Conservation (phyloP, 371 early-diverging fungal genomes). For the Apophysomyces variabilis region DNA sequence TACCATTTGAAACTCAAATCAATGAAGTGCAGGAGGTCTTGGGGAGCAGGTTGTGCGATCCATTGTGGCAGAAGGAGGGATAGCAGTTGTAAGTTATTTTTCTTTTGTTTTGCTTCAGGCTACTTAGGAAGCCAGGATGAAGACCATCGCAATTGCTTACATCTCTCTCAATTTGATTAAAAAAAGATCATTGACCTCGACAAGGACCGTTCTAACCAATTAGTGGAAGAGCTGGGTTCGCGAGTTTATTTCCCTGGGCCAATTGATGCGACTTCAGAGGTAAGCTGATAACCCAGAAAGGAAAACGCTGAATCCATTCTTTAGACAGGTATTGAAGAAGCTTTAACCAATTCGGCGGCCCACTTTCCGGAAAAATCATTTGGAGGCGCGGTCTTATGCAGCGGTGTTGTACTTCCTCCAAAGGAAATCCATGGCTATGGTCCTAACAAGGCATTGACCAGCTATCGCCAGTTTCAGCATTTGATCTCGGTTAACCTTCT, state of each 20-base stretch:
- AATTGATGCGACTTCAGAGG: conserved; percentile 56
- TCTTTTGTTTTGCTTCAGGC: too few relatives aligned
- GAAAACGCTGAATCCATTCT: background rate
- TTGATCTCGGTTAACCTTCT: conserved; percentile 57
- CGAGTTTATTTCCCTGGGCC: conserved; percentile 46
- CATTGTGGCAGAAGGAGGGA: conserved; percentile 27
- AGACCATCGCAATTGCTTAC: background rate
- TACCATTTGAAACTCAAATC: background rate
- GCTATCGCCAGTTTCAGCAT: conserved; percentile 52
- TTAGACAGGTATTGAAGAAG: conserved; percentile 31
- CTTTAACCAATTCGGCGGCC: conserved; percentile 34
- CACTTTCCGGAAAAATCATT: conserved; percentile 35
- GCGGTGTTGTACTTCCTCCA: conserved; percentile 47
- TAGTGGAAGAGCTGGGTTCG: conserved; percentile 34
- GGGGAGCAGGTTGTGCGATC: conserved; percentile 36
- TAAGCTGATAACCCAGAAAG: conserved; percentile 12
- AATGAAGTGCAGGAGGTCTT: conserved; percentile 45
- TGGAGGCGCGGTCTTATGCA: conserved; percentile 55
- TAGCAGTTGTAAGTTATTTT: conserved; percentile 29
- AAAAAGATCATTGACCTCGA: conserved; percentile 60
- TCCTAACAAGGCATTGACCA: conserved; percentile 32
- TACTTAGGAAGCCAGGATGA: background rate
- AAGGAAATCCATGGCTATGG: conserved; percentile 36
- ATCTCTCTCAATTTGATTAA: background rate
- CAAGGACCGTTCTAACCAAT: conserved; percentile 20